Evolutionary conservation across 352 stramenopile genomes (phyloP).

Genomic region (Phytophthora melonis): DNA sequence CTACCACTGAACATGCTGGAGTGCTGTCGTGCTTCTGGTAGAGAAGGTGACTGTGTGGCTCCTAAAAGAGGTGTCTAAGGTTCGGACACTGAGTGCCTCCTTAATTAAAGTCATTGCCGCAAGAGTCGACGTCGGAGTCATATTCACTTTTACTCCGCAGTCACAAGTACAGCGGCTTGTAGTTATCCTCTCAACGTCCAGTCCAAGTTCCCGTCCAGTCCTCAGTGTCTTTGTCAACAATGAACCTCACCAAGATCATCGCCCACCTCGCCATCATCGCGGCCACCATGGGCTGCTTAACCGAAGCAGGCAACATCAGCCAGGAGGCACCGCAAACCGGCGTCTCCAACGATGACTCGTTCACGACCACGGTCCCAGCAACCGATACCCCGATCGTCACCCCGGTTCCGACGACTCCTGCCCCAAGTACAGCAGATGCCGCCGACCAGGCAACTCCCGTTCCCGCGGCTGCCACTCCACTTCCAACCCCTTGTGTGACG

Average conservation of each 20-base stretch:
- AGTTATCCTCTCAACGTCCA: conserved; percentile 25
- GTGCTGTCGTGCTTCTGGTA: too few relatives aligned
- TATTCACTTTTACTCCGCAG: too few relatives aligned
- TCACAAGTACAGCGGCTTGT: too few relatives aligned
- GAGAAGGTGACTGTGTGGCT: too few relatives aligned
- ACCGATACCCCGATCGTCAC: background rate
- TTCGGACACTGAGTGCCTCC: too few relatives aligned
- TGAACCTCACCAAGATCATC: conserved; percentile 49
- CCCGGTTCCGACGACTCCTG: background rate
- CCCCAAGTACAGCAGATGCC: too few relatives aligned
- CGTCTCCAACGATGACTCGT: conserved; percentile 20
- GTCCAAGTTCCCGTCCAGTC: conserved; percentile 2
- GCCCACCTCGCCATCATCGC: conserved; percentile 37
- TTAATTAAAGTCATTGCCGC: too few relatives aligned
- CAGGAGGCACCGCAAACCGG: conserved; percentile 12
- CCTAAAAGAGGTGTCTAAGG: too few relatives aligned
- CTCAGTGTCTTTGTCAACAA: conserved; percentile 27
- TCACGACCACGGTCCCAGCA: background rate
- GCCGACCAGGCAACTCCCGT: background rate
- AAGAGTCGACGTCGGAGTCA: too few relatives aligned
- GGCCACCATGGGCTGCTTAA: conserved; percentile 31
- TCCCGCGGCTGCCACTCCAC: background rate
- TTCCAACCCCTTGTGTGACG: background rate
- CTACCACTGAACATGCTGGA: too few relatives aligned
- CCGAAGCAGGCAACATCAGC: conserved; percentile 26